phyloP scores from a whole-genome alignment of 1,284 basidiomycete genomes.

The Cystobasidiaceae sp. region DNA sequence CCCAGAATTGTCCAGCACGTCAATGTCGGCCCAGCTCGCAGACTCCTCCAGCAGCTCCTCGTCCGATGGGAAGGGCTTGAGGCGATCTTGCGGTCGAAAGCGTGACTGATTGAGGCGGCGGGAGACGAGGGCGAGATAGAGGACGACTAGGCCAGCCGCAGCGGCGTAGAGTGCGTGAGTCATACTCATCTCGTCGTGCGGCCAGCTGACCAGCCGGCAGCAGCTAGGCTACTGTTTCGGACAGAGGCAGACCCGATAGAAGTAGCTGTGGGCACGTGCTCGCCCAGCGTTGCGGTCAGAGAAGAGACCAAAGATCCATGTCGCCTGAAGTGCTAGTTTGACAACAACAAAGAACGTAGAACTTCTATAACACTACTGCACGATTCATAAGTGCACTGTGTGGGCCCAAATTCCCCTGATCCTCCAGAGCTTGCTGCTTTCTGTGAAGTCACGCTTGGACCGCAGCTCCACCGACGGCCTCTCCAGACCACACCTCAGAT shows the following conservation, averaged over 20 bases:
- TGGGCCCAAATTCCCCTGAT: too few species aligned
- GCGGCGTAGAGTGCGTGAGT: neutral
- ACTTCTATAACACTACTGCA: too few species aligned
- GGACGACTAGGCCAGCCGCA: neutral
- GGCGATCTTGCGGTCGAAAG: neutral
- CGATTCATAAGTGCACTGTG: too few species aligned
- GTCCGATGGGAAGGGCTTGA: slow-evolving; percentile 7
- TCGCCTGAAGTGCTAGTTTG: too few species aligned
- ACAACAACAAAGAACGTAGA: too few species aligned
- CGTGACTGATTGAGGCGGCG: slow-evolving; percentile 11
- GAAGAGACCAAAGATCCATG: too few species aligned
- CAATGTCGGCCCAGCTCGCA: slow-evolving; percentile 6
- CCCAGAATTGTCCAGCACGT: slow-evolving; percentile 10
- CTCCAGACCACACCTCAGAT: neutral
- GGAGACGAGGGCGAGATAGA: neutral
- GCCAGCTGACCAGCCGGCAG: too few species aligned
- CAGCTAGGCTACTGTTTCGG: too few species aligned
- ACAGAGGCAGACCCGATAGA: neutral
- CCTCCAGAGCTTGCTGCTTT: too few species aligned
- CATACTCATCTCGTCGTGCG: neutral
- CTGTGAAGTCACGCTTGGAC: neutral
- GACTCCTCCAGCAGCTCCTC: slow-evolving; percentile 3
- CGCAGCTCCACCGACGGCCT: neutral
- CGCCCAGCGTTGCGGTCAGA: too few species aligned
- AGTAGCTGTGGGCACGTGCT: neutral